Base-by-base conservation (phyloP, 345 rosid genomes). In the Hibiscus trionum region DNA sequence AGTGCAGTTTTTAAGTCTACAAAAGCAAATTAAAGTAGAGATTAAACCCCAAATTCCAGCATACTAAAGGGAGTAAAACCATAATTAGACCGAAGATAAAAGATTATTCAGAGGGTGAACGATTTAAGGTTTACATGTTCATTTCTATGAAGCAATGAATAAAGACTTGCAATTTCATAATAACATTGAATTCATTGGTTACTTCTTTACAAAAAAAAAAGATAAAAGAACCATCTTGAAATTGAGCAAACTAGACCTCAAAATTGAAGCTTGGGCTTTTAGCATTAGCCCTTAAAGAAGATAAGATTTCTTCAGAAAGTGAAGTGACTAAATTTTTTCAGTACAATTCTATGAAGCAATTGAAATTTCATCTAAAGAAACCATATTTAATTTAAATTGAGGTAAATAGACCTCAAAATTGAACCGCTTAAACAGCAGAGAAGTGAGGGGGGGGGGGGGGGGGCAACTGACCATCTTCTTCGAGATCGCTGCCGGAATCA, bases 401-500 rank as follows among this genome's bases (percentile, higher is more conserved):
- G 8, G 17, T 39, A 11, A 57, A 21, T 14, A 70, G 19, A 37
- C 17, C 21, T 21, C 11, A 56, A 57, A 57, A 12, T 16, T 14
- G 33, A 70, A 70, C 21, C 2, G 35, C 5, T 2, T 2, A 56
- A 55, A 39, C 9, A 16, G 14, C 21, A 42, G 15, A 8, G 8
- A 3, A 39, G 17, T 17, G 16, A 17, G 19, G 16, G 8, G 17
- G 3, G 37, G 4, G 11, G 5, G 10, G 24, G 26, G 2, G 9
- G 58, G 70, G 12, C 0, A 71, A 46, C 77, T 49, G 16, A 90
- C 96, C 96, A 75, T 95, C 99, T 80, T 95, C 99, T 74, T 95
- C 99, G 17, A 90, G 91, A 53, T 95, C 97, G 84, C 98, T 92
- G 15, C 93, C 97, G 19, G 91, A 82, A 82, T 87, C 94, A 1